Conservation (phyloP, 148 eudicot genomes). For the Cornus kousa region DNA sequence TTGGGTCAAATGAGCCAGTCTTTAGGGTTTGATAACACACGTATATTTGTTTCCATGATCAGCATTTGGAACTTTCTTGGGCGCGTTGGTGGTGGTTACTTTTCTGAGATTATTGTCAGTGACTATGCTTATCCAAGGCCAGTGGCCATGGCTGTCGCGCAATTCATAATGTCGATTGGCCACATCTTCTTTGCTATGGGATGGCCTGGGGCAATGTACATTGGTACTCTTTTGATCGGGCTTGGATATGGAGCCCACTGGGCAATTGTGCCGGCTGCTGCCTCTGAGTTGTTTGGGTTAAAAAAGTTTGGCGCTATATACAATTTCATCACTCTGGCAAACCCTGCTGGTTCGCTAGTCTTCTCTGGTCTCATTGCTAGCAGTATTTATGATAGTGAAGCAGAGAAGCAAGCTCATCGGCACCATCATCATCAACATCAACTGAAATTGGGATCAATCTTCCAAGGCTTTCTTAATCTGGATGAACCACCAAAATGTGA, state of each 20-base stretch:
- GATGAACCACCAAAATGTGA: slow-evolving; percentile 70
- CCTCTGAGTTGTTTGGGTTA: slow-evolving; percentile 89
- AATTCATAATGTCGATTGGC: slow-evolving; percentile 73
- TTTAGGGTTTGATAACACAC: slow-evolving; percentile 70
- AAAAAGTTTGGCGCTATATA: slow-evolving; percentile 87
- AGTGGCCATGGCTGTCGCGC: slow-evolving; percentile 76
- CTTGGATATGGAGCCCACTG: slow-evolving; percentile 99
- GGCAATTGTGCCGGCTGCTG: slow-evolving; percentile 93
- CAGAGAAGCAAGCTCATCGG: slow-evolving; percentile 74
- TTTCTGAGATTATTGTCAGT: slow-evolving; percentile 85
- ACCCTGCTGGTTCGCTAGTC: slow-evolving; percentile 84
- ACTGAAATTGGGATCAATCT: slow-evolving; percentile 11
- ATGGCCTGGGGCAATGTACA: slow-evolving; percentile 81
- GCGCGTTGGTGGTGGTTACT: slow-evolving; percentile 94
- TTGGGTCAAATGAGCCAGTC: slow-evolving; percentile 98
- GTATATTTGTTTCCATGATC: slow-evolving; percentile 91
- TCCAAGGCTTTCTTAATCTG: slow-evolving; percentile 20
- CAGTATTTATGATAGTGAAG: slow-evolving; percentile 81
- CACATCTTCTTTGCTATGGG: slow-evolving; percentile 84
- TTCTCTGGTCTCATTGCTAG: slow-evolving; percentile 86
- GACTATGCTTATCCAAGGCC: slow-evolving; percentile 90
- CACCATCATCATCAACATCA: slow-evolving; percentile 16
- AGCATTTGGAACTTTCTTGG: slow-evolving; percentile 99
- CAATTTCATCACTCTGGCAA: slow-evolving; percentile 87
- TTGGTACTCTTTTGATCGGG: slow-evolving; percentile 84